Conservation (phyloP, 2,329 filamentous ascomycete genomes). For the Colletotrichum aenigma region DNA sequence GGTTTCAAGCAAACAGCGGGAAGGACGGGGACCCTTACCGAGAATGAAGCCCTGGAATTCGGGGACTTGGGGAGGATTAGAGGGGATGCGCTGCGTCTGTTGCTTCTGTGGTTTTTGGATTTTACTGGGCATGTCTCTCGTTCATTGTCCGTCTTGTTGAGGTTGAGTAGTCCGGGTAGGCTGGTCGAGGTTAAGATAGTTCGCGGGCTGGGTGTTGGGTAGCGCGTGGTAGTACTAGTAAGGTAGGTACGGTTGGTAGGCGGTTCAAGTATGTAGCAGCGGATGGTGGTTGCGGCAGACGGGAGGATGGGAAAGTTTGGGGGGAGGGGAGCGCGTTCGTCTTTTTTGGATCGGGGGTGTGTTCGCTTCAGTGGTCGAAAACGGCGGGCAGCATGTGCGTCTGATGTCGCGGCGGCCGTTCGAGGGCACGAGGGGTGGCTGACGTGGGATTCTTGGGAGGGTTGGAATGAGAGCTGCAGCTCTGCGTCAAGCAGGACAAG, state of each 20-base stretch:
- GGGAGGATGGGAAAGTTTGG: neutral
- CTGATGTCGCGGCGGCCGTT: neutral
- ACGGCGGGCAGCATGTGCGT: neutral
- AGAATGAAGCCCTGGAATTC: constrained; percentile 33
- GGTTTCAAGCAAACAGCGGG: constrained; percentile 2
- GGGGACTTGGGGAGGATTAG: constrained; percentile 1
- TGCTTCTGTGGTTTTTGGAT: constrained; percentile 29
- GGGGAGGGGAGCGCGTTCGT: neutral
- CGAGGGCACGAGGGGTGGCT: neutral
- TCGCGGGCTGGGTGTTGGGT: neutral
- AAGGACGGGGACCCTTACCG: constrained; percentile 20
- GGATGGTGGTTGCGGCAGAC: neutral
- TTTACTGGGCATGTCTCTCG: constrained; percentile 34
- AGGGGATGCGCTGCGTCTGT: constrained; percentile 27
- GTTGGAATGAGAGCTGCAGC: neutral
- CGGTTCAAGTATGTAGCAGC: neutral
- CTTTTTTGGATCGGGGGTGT: neutral
- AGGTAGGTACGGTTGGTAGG: neutral
- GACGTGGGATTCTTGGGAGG: neutral
- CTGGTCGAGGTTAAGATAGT: neutral
- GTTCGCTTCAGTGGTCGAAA: neutral
- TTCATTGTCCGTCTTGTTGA: neutral
- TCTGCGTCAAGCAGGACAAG: neutral
- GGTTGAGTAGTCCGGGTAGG: neutral
- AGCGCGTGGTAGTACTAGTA: neutral